Base-by-base conservation (phyloP, 2,329 filamentous ascomycete genomes). In the Neopestalotiopsis sp. region DNA sequence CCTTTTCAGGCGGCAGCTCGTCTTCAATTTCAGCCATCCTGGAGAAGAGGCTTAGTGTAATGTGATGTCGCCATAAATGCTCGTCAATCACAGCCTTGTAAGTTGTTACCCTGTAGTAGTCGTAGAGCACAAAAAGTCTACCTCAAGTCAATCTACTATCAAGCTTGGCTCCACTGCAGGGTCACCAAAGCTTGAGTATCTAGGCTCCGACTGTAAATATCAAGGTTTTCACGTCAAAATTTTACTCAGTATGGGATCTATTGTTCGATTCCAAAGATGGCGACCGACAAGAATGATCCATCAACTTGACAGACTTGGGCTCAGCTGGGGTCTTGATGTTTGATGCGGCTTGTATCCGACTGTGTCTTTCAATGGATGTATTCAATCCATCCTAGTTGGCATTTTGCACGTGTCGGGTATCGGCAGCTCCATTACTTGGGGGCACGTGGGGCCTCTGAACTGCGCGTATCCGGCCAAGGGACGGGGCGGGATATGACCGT, bases 1-100 rank as follows among this genome's bases (percentile, higher is more conserved):
- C 66, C 4, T 66, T 63, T 69, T 71, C 67, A 71, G 20, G 28
- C n/a, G 59, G 59, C 45, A 40, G 32, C 57, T 34, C 64, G 14
- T 69, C 40, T 7, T 24, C 24, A 9, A 45, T 24, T 60, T 67
- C 10, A 28, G 59, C 60, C 66, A 63, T 62, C 4, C 62, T 62
- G 45, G 14, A 38, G 59, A 63, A 52, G 45, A 24, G 14, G 20
- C 45, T 7, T 17, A 20, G 20, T 52, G 7, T 52, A 9, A 52
- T 52, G n/a, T 52, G 45, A 52, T 9, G 45, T 20, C 45, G 45
- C 45, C 45, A 52, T 52, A n/a, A 6, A 52, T 34, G 28, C 24
- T 6, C n/a, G 10, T 30, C 69, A 30, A 67, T 70, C 9, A 65
- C 52, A 63, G 60, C 32, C n/a, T 59, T 30, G 24, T 20, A 52